phyloP scores from a whole-genome alignment of 2,329 filamentous ascomycete species.

The Zalaria sp. region DNA sequence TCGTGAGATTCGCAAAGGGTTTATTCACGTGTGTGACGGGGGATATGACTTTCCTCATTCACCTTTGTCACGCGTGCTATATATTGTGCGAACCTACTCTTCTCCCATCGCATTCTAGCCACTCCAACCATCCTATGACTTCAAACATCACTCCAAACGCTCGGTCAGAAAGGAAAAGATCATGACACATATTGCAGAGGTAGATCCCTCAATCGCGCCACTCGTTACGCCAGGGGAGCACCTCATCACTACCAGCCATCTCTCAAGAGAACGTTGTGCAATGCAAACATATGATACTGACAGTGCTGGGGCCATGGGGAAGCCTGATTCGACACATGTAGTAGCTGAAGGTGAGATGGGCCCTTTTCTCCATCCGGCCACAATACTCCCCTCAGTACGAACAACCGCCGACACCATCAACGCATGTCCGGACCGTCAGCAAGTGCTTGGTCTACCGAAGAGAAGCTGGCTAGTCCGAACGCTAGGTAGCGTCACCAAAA shows the following conservation, averaged over 20 bases:
- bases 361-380: neutral
- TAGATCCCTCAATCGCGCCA: neutral
- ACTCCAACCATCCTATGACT: neutral
- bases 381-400: neutral
- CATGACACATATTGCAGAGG: too few species aligned
- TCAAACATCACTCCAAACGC: too few species aligned
- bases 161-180: too few species aligned
- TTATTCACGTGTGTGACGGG: neutral
- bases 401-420: neutral
- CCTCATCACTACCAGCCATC: neutral
- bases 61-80: neutral
- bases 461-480: neutral
- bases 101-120: neutral
- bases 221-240: neutral
- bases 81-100: neutral
- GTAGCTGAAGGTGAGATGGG: neutral
- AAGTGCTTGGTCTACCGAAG: neutral
- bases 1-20: slow-evolving; percentile 1
- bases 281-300: neutral
- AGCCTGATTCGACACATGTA: too few species aligned
- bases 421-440: neutral
- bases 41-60: neutral
- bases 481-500: neutral
- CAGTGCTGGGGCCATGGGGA: too few species aligned
- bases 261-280: neutral